Base-by-base conservation (phyloP, 148 eudicot species). In the Agrostemma githago region DNA sequence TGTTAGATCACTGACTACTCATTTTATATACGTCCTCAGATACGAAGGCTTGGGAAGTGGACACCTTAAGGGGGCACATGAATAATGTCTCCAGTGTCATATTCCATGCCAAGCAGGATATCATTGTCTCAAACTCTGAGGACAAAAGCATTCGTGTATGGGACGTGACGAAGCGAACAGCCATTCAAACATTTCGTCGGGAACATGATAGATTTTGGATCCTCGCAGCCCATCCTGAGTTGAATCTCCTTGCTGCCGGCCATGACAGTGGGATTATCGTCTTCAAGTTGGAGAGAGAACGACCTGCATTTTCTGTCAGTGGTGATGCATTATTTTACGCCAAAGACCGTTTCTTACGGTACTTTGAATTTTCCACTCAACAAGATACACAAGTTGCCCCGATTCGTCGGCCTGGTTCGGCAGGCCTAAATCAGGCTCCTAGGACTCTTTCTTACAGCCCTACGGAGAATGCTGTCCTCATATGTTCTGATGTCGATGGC, bases 1-100 rank as follows among this genome's bases (percentile, higher is more conserved):
- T 20, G n/a, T 11, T 63, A n/a, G 41, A 8, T 5, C 7, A 15
- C 63, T 21, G 59, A 69, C 67, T 68, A 26, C 34, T 56, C 54
- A 57, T 70, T 62, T 70, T 70, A 42, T 37, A 42, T 64, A 74
- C 57, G 17, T 76, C 54, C 56, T 53, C 92, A 92, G 96, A 90
- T 81, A 92, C 97, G 58, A 90, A 88, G 84, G 96, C 97, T 65
- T 92, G 96, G 97, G 97, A 92, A 68, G 97, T 92, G 78, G 97
- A 92, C 78, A 88, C 93, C 34, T 76, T 92, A 80, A 87, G 96
- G 75, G 97, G 97, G 43, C 97, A 91, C 85, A 85, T 85, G 92
- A 91, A 91, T 73, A 91, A 91, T 77, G 97, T 91, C 41, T 91
- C 97, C n/a, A 89, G 97, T 82, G 97, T 86, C 40, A 65, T 91